Conservation (phyloP, 805 yeast species). For the Cyberlindnera nakhonratchasimensis region DNA sequence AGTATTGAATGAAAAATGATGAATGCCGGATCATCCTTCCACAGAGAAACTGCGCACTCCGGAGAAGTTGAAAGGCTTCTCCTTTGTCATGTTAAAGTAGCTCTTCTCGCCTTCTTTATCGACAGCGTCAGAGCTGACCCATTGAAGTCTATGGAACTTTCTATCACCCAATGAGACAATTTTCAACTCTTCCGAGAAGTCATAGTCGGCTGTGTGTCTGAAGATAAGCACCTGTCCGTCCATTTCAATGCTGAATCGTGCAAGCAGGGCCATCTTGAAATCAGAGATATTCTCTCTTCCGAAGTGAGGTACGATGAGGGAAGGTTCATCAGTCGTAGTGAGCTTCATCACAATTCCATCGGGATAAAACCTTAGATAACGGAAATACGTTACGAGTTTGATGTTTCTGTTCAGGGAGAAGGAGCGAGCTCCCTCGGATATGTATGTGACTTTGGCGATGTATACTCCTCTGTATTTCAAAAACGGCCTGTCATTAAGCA, state of each 20-base stretch:
- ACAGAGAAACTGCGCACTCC: slow-evolving; percentile 38
- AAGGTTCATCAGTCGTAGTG: slow-evolving; percentile 71
- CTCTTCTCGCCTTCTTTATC: slow-evolving; percentile 55
- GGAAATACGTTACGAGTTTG: slow-evolving; percentile 80
- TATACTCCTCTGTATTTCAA: slow-evolving; percentile 80
- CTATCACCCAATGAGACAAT: slow-evolving; percentile 59
- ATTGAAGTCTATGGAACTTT: slow-evolving; percentile 65
- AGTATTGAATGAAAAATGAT: too few relatives aligned
- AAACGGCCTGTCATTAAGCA: slow-evolving; percentile 61
- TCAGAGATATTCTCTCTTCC: slow-evolving; percentile 31
- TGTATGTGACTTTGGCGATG: slow-evolving; percentile 79
- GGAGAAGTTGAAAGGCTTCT: slow-evolving; percentile 75
- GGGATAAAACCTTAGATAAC: slow-evolving; percentile 77
- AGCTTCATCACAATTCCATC: slow-evolving; percentile 74
- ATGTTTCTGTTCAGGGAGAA: slow-evolving; percentile 70
- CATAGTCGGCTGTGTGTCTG: slow-evolving; percentile 59
- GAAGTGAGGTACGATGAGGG: slow-evolving; percentile 56
- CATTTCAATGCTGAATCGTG: slow-evolving; percentile 46
- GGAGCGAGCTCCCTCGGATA: slow-evolving; percentile 75
- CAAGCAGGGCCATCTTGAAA: slow-evolving; percentile 32
- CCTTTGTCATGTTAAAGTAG: slow-evolving; percentile 59
- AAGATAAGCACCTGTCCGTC: slow-evolving; percentile 50
- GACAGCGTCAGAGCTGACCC: slow-evolving; percentile 62
- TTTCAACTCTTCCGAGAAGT: slow-evolving; percentile 59
- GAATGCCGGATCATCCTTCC: background rate